A percentile compares a stretch with the other conserved stretches of the same genome.
Conservation (phyloP, 2,329 filamentous ascomycete genomes). For the Aspergillus sp. region DNA sequence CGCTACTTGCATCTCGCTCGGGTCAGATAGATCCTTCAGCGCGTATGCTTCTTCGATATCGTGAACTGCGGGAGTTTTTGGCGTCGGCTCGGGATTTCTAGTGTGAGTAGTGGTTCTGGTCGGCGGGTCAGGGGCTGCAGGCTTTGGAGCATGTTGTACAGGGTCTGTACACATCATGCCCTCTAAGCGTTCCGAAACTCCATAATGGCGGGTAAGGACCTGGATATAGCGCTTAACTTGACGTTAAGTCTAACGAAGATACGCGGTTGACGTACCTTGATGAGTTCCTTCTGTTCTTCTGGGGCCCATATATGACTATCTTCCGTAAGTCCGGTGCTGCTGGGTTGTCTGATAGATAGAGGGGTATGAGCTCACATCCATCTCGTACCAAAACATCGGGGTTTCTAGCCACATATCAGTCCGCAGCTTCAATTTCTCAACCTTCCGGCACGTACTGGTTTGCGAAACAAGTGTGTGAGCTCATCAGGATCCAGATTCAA, state of each 20-base stretch:
- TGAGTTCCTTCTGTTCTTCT: conserved; percentile 55
- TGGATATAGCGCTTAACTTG: conserved; percentile 17
- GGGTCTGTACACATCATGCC: conserved; percentile 64
- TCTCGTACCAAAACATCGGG: conserved; percentile 55
- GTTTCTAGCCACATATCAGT: conserved; percentile 34
- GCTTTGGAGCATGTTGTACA: conserved; percentile 25
- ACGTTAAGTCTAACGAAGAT: background rate
- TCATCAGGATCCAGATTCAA: conserved; percentile 37
- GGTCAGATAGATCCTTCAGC: conserved; percentile 22
- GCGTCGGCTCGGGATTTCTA: conserved; percentile 9
- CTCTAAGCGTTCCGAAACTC: conserved; percentile 65
- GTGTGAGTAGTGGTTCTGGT: conserved; percentile 9
- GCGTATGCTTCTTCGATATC: conserved; percentile 34
- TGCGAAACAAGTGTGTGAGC: conserved; percentile 31
- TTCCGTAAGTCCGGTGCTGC: conserved; percentile 1
- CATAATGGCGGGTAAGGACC: conserved; percentile 60
- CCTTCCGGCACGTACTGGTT: conserved; percentile 25
- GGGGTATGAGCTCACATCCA: conserved; percentile 61
- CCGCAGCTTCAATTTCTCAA: background rate
- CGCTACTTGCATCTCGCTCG: conserved; percentile 19
- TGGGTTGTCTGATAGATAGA: background rate
- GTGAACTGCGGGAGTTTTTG: conserved; percentile 14
- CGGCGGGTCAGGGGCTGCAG: conserved; percentile 16
- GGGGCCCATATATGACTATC: conserved; percentile 69
- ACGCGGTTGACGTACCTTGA: conserved; percentile 40